Base-by-base conservation (phyloP, 768 basidiomycete genomes). In the Suillus fuscotomentosus region DNA sequence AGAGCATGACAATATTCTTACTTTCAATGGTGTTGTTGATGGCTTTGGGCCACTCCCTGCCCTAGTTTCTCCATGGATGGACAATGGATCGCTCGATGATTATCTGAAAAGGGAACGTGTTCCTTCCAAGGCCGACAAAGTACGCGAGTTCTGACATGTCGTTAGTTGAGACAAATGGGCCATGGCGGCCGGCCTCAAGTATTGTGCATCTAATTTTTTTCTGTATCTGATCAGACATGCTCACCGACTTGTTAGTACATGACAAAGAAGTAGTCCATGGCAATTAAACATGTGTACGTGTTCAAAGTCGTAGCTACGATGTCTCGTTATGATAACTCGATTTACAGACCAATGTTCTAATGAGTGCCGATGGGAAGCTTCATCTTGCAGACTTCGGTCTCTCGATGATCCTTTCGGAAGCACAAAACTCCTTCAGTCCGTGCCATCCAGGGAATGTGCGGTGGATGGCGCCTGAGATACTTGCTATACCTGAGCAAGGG, bases 391-490 rank as follows among this genome's bases (percentile, higher is more conserved):
- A 81, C 63, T 82, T 81, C 60, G 80, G 81, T 41, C 70, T 82
- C 36, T 76, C 80, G 0, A 70, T 74, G 48, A 72, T 80, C 7
- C 60, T 80, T 24, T 76, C 76, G 53, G 67, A 68, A 45, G 70
- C 73, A 17, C 75, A 79, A 8, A 78, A 76, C 60, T 76, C 77
- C 6, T 75, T 72, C 24, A 67, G 70, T 34, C 65, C 75, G 1
- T 64, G 20, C n/a, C 47, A 51, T 13, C 76, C 75, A 27, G 73
- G 71, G 13, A 80, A 79, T 17, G 71, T 73, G 43, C 70, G 78
- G 27, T 82, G 80, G 69, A 81, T 81, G 76, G 77, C 79, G 5
- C 69, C 71, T 4, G 80, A 81, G 60, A 70, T 82, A 48, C 56
- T 75, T 38, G 65, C 57, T 62, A 38, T 24, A 65, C 48, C 62